These are phyloP conservation scores for Cladophialophora carrionii DNA, from an alignment of 2,329 filamentous ascomycete species.

Conservation along the genomic window DNA sequence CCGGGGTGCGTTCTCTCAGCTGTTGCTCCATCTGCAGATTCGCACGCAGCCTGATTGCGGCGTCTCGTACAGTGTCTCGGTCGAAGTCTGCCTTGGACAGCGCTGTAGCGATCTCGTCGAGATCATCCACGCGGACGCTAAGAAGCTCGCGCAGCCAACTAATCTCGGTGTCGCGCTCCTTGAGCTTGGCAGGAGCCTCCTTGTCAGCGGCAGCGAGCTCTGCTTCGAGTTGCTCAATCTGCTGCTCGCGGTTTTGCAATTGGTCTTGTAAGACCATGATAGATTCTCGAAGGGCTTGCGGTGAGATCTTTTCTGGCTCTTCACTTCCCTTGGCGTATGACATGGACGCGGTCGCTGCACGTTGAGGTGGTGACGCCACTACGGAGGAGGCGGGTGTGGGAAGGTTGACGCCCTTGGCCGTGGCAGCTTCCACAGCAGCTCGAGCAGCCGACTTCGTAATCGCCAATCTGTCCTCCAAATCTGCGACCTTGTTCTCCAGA, in stretches of 20 bases:
- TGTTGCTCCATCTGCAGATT: slow-evolving; percentile 98
- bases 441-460: slow-evolving; percentile 85
- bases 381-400: slow-evolving; percentile 42
- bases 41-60: slow-evolving; percentile 87
- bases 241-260: slow-evolving; percentile 87
- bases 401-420: slow-evolving; percentile 51
- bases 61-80: slow-evolving; percentile 78
- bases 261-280: slow-evolving; percentile 97
- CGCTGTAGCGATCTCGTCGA: slow-evolving; percentile 85
- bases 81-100: slow-evolving; percentile 77
- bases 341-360: slow-evolving; percentile 52
- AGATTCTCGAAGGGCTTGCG: slow-evolving; percentile 90
- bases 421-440: slow-evolving; percentile 76
- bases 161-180: slow-evolving; percentile 92
- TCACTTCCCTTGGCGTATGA: slow-evolving; percentile 51
- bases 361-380: slow-evolving; percentile 47
- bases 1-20: slow-evolving; percentile 84
- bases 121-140: slow-evolving; percentile 83
- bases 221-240: slow-evolving; percentile 83
- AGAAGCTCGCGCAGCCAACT: slow-evolving; percentile 92
- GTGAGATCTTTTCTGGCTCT: slow-evolving; percentile 83
- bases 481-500: slow-evolving; percentile 79
- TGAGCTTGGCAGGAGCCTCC: slow-evolving; percentile 78
- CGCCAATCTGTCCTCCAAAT: slow-evolving; percentile 88
- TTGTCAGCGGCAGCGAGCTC: slow-evolving; percentile 70